Evolutionary conservation across 345 rosid species (phyloP), one percentile per base, ranked within the genome.

Genomic region (Acer yangbiense): DNA sequence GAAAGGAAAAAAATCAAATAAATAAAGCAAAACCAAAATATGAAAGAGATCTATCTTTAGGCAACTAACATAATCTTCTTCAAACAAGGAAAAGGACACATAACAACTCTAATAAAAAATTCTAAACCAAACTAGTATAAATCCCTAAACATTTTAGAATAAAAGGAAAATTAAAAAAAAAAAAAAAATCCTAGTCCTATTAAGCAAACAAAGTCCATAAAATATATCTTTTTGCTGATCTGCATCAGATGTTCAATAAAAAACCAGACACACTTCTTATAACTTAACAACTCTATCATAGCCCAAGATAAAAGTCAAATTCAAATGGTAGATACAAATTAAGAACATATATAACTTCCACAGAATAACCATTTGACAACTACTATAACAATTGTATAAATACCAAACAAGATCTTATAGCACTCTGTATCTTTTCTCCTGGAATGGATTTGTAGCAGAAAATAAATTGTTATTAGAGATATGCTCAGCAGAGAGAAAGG

Each of bases 201-300:
- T 12, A 50, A 50, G 55, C 4, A 2, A 50, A 50, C 16, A 50
- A 50, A 50, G 4, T 50, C 55, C 16, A 13, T 50, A 50, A 50
- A 50, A 50, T 14, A 50, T 50, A 50, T 50, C 55, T 13, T 13
- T 12, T 50, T 50, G 18, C 14, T 50, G 55, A 50, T 50, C 55
- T 50, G 55, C 18, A 50, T 11, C 55, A 50, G 55, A 50, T 50
- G 16, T 50, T 50, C 55, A 11, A 50, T 50, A 12, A 50, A 48
- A 13, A 50, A 50, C 55, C 65, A 69, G 9, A 39, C 55, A 60
- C 67, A 60, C 55, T 72, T 48, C 76, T 21, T 18, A 60, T 41
- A 60, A 20, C 39, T 60, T 12, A 14, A 64, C 6, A 58, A 60
- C 13, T 72, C 21, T 20, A 12, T 72, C 66, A 72, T 32, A 27